A percentile compares a stretch with the other conserved stretches of the same genome.
Conservation (phyloP, 1,284 basidiomycete genomes). For the Marasmius oreades region DNA sequence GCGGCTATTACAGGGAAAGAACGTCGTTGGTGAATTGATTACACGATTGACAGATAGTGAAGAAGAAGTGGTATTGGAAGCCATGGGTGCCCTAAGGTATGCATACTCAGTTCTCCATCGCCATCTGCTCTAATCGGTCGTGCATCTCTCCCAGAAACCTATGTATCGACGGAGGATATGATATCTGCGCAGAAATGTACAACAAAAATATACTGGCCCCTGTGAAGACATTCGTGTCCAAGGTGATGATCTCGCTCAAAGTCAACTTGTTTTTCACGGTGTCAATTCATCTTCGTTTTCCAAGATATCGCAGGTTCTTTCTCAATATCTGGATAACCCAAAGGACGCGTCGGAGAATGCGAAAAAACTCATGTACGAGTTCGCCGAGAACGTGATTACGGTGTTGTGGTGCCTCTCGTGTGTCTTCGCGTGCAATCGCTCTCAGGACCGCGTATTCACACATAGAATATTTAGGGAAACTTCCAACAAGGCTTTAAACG, state of each 20-base stretch:
- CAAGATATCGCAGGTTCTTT: constrained; percentile 72
- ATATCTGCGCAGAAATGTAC: constrained; percentile 94
- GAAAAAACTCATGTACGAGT: constrained; percentile 76
- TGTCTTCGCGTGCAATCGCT: constrained; percentile 30
- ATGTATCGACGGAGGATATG: constrained; percentile 90
- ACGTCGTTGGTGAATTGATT: constrained; percentile 85
- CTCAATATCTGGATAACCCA: constrained; percentile 62
- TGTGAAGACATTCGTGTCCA: constrained; percentile 69
- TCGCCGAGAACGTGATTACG: constrained; percentile 89
- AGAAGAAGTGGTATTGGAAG: constrained; percentile 85
- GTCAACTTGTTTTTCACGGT: constrained; percentile 8
- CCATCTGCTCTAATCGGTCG: not conserved
- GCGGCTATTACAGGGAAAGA: constrained; percentile 84
- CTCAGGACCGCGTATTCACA: constrained; percentile 18
- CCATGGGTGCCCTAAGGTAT: constrained; percentile 79
- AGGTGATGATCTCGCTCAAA: constrained; percentile 39
- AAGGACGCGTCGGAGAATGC: constrained; percentile 62
- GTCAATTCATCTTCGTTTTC: constrained; percentile 4
- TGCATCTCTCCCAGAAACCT: constrained; percentile 60
- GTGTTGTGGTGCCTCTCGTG: constrained; percentile 92
- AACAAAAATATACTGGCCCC: constrained; percentile 89
- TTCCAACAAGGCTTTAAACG: constrained; percentile 85
- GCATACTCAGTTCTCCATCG: constrained; percentile 15
- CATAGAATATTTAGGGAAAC: constrained; percentile 68
- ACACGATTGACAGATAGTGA: constrained; percentile 79